phyloP scores from a whole-genome alignment of 1,284 basidiomycete genomes.

The Stygiomarasmius scandens region DNA sequence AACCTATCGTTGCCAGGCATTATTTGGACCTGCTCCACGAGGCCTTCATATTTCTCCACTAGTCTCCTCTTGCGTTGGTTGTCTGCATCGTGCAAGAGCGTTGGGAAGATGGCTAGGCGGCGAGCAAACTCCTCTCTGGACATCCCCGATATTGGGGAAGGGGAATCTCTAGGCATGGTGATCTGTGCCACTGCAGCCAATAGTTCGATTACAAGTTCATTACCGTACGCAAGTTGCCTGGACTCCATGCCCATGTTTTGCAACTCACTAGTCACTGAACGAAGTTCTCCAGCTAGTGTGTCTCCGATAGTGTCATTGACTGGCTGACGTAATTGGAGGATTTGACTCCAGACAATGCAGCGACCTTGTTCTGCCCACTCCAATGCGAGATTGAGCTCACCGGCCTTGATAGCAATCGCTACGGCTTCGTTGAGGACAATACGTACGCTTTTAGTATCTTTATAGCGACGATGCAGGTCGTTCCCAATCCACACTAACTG shows the following conservation, averaged over 20 bases:
- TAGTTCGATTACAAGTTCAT: not conserved
- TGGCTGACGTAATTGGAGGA: conserved; percentile 10
- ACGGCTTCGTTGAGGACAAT: not conserved
- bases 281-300: conserved; percentile 12
- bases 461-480: conserved; percentile 5
- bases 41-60: conserved; percentile 18
- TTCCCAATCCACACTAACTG: not conserved
- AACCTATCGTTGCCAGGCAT: not conserved
- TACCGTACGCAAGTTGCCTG: not conserved
- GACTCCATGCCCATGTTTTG: conserved; percentile 5
- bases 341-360: conserved; percentile 5
- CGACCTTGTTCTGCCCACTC: conserved; percentile 6
- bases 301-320: conserved; percentile 17
- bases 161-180: not conserved
- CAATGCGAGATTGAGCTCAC: conserved; percentile 1
- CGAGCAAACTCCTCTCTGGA: not conserved
- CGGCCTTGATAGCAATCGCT: not conserved
- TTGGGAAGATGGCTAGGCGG: not conserved
- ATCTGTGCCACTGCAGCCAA: not conserved
- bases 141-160: not conserved
- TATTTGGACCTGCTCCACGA: not conserved
- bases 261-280: conserved; percentile 11
- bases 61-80: conserved; percentile 11
- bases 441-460: not conserved
- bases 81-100: not conserved